A percentile compares a stretch with the other conserved stretches of the same genome.
Evolutionary conservation across 2,329 filamentous ascomycete genomes (phyloP).

Genomic region (Arthrobotrys entomopaga): DNA sequence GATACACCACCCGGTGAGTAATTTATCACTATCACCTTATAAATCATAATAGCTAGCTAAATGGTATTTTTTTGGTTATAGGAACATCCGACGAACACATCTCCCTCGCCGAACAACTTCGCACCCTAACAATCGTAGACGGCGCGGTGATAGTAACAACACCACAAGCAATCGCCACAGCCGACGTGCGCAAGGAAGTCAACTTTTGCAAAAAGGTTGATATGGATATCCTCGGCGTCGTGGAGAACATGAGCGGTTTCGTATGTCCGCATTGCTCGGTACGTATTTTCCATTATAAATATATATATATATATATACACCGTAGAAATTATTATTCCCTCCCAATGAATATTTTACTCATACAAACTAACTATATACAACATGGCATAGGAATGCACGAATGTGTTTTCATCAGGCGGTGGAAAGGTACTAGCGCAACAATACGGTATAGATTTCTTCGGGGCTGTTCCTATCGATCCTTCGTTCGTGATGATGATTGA

Average conservation of each 20-base stretch:
- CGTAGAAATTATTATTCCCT: no score
- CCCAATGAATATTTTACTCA: not conserved
- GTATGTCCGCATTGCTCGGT: conserved; percentile 78
- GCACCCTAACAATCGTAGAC: conserved; percentile 74
- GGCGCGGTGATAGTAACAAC: conserved; percentile 96
- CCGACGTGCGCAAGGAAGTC: conserved; percentile 92
- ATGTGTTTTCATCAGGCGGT: conserved; percentile 91
- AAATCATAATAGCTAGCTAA: not conserved
- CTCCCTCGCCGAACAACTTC: conserved; percentile 85
- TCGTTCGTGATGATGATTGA: conserved; percentile 90
- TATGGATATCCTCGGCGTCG: conserved; percentile 82
- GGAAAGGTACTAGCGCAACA: conserved; percentile 89
- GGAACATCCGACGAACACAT: conserved; percentile 94
- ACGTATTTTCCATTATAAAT: conserved; percentile 30
- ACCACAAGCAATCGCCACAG: conserved; percentile 90
- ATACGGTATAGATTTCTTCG: conserved; percentile 83
- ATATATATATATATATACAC: not conserved
- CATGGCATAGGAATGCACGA: conserved; percentile 77
- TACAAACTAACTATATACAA: conserved; percentile 69
- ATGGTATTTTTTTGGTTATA: conserved; percentile 21
- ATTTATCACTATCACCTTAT: not conserved
- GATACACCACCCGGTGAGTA: conserved; percentile 84
- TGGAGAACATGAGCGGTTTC: conserved; percentile 96
- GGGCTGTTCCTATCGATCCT: conserved; percentile 88
- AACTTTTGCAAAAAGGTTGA: conserved; percentile 90